Base-by-base conservation (phyloP, 2,329 filamentous ascomycete genomes). In the Drechslerella dactyloides region DNA sequence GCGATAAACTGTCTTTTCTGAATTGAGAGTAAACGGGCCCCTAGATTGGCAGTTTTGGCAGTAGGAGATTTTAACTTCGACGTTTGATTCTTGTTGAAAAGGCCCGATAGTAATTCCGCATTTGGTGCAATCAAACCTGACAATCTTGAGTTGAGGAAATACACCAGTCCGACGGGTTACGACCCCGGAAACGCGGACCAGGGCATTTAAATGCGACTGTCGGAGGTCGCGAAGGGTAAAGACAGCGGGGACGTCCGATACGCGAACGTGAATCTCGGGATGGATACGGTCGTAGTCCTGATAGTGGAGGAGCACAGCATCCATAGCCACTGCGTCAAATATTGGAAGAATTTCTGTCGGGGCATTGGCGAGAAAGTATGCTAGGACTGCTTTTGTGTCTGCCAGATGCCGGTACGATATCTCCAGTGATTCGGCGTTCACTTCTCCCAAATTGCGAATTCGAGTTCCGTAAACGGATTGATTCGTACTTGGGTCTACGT, bases 241-340 rank as follows among this genome's bases (percentile, higher is more conserved):
- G 77, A 93, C 90, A 30, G 97, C 90, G 2, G 94, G 96, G 15
- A 99, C 84, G 77, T 97, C 93, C 21, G 92, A 93, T 78, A 99
- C 96, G 72, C 94, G 92, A 62, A 99, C 93, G 78, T 99, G 94
- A 59, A 99, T 96, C 80, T 99, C 94, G 27, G 92, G 90, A 80
- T 97, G 94, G 77, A 99, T 99, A 73, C 92, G 90, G 79, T 96
- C 92, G 79, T 99, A 99, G 80, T 97, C 93, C 1, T 93, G 93
- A 81, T 97, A 99, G 80, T 97, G 92, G 61, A 97, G 87, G 21
- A 97, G 86, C 3, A 96, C 93, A 40, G 96, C 93, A 74, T 99
- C 94, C 86, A 99, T 93, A 65, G 94, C 93, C 2, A 97, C 93
- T 75, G 96, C 89, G 76, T 99, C 94, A 78, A 99, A 97, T 54